Evolutionary conservation across 1,284 basidiomycete species (phyloP), one percentile per base, ranked within the genome.

Genomic region (Sporisorium sorghi): DNA sequence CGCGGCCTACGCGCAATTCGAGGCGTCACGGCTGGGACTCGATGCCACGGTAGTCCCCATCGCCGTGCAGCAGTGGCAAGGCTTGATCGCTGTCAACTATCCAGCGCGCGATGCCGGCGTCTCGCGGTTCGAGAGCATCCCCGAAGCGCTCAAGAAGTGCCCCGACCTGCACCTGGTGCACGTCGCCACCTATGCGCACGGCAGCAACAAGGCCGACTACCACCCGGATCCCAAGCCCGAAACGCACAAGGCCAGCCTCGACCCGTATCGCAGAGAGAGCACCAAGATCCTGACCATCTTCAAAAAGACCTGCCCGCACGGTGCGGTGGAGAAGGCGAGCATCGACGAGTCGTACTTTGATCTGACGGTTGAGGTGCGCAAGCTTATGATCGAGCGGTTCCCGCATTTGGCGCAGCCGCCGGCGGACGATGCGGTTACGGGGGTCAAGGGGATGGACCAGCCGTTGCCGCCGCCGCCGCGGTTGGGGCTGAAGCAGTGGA

Each of bases 191-290:
- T 97, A 71, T 39, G 52, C 77, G 21, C 54, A 73, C 54, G 39
- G 9, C 24, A 90, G 83, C 93, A 87, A 86, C 49, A 91, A 94
- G 83, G 92, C 96, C 12, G 91, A 91, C 0, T 97, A 99, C 84
- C 89, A 93, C 35, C 87, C 92, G 61, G 73, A 85, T 28, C 90
- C 94, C 5, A 90, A 94, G 82, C 91, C 91, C 1, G 88, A 88
- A 63, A 97, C 93, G 11, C 95, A 99, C 87, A 98, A 99, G 88
- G 94, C 93, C 43, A 97, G 94, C 19, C 88, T 99, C 49, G 97
- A 99, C 84, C 90, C 93, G 64, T 99, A 99, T 85, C 88, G 96
- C 17, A 88, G 92, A 55, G 96, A 99, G 86, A 93, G 92, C 77
- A 87, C 89, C 69, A 97, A 95, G 86, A 92, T 98, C 70, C 88